Evolutionary conservation across 495 filamentous ascomycete species (phyloP).

Genomic region (Pyronema omphalodes): DNA sequence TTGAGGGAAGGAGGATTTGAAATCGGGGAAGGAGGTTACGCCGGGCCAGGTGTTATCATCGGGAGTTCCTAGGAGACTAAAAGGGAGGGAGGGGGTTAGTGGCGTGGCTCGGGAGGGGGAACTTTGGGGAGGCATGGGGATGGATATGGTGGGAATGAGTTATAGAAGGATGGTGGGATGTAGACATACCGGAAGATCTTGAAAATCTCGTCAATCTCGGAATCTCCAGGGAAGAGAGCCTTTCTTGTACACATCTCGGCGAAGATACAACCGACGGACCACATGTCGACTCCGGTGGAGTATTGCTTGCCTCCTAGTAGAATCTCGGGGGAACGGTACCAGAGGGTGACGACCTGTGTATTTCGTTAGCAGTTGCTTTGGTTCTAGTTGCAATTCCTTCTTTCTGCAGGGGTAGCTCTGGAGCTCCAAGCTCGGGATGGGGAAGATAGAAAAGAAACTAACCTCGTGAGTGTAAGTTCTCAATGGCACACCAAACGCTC

Average conservation of each 20-base stretch:
- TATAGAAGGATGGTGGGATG: not conserved
- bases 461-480: conserved; percentile 96
- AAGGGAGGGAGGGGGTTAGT: not conserved
- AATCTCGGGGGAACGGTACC: conserved; percentile 97
- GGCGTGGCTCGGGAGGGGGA: not conserved
- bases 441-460: conserved; percentile 6
- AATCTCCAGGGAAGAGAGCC: conserved; percentile 92
- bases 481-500: conserved; percentile 90
- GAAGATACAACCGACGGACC: conserved; percentile 96
- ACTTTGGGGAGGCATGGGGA: not conserved
- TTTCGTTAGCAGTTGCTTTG: not conserved
- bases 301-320: conserved; percentile 93
- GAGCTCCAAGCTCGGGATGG: too few relatives aligned
- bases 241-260: conserved; percentile 99
- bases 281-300: conserved; percentile 98
- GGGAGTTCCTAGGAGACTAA: conserved; percentile 76
- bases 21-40: conserved; percentile 93
- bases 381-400: not conserved
- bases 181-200: conserved; percentile 75
- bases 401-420: too few relatives aligned
- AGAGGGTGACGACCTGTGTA: conserved; percentile 74
- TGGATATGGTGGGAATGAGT: too few relatives aligned
- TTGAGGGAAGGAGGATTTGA: conserved; percentile 91
- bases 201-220: conserved; percentile 98
- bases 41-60: conserved; percentile 82